phyloP scores from a whole-genome alignment of 2,329 filamentous ascomycete species.

The Paracoccidioides brasiliensis region DNA sequence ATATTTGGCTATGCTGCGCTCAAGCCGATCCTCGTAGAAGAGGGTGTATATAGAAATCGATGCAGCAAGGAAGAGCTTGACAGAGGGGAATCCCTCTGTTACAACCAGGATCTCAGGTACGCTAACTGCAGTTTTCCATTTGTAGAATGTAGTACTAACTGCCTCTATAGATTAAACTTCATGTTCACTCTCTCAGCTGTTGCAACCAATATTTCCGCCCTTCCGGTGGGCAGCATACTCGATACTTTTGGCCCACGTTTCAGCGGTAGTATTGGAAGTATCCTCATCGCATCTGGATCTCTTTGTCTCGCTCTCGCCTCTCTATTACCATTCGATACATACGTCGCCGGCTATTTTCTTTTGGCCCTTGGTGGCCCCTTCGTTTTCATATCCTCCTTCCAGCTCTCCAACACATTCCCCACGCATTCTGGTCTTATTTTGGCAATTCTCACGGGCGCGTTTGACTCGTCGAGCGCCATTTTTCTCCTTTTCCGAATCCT shows the following conservation, averaged over 20 bases:
- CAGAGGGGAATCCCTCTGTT: slow-evolving; percentile 40
- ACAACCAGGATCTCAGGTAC: slow-evolving; percentile 44
- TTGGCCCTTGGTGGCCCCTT: slow-evolving; percentile 69
- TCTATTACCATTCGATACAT: slow-evolving; percentile 57
- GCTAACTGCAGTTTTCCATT: slow-evolving; percentile 2
- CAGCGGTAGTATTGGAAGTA: slow-evolving; percentile 57
- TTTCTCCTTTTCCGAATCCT: slow-evolving; percentile 12
- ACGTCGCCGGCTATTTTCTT: slow-evolving; percentile 60
- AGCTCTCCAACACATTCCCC: slow-evolving; percentile 74
- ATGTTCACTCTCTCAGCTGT: slow-evolving; percentile 91
- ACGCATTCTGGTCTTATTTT: slow-evolving; percentile 64
- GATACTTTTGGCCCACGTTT: slow-evolving; percentile 70
- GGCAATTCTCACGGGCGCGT: slow-evolving; percentile 66
- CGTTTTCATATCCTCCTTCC: slow-evolving; percentile 70
- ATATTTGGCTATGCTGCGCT: slow-evolving; percentile 78
- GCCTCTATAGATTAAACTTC: slow-evolving; percentile 54
- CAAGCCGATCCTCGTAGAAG: slow-evolving; percentile 63
- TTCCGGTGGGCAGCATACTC: slow-evolving; percentile 73
- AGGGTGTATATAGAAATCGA: slow-evolving; percentile 55
- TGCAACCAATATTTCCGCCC: slow-evolving; percentile 71
- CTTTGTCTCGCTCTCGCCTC: slow-evolving; percentile 57
- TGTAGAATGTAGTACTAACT: neutral
- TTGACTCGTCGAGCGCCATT: slow-evolving; percentile 63
- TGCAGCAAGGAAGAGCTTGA: slow-evolving; percentile 45
- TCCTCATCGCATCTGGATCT: slow-evolving; percentile 57